A percentile compares a stretch with the other conserved stretches of the same genome.
These are phyloP conservation scores for Plicaturopsis crispa DNA, from an alignment of 768 basidiomycete genomes.

Conservation along the genomic window DNA sequence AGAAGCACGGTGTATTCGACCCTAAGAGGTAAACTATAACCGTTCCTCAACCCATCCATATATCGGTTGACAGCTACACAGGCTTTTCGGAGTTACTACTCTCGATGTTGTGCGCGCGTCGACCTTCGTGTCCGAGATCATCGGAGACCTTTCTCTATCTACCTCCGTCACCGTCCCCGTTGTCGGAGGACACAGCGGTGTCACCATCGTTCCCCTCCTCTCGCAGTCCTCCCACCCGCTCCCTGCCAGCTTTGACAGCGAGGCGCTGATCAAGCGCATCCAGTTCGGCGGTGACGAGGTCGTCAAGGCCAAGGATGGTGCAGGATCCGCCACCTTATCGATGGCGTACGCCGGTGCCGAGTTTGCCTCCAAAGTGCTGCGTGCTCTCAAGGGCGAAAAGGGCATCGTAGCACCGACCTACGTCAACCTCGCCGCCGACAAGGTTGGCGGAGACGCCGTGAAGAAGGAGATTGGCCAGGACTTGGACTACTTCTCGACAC, in stretches of 20 bases:
- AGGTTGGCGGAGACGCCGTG: constrained; percentile 63
- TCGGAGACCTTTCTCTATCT: constrained; percentile 56
- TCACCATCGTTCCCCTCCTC: constrained; percentile 90
- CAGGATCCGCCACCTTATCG: constrained; percentile 92
- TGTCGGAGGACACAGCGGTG: constrained; percentile 91
- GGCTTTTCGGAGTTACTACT: constrained; percentile 96
- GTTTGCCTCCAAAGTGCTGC: constrained; percentile 78
- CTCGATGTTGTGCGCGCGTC: constrained; percentile 98
- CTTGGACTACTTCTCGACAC: constrained; percentile 84
- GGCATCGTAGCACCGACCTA: constrained; percentile 80
- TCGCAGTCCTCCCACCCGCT: constrained; percentile 83
- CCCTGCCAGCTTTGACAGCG: constrained; percentile 43
- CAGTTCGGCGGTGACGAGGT: constrained; percentile 98
- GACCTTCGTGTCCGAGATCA: constrained; percentile 82
- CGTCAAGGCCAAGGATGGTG: constrained; percentile 93
- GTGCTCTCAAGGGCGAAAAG: constrained; percentile 83
- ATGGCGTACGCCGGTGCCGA: constrained; percentile 95
- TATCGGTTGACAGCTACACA: constrained; percentile 20
- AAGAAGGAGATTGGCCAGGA: constrained; percentile 69
- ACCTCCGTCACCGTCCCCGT: constrained; percentile 74
- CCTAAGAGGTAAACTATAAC: constrained; percentile 62
- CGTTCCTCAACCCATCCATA: constrained; percentile 1
- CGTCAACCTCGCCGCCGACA: constrained; percentile 71
- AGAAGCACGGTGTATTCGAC: constrained; percentile 86
- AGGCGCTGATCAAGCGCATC: constrained; percentile 70